phyloP scores from a whole-genome alignment of 1,139 yeast species.

The Nadsonia commutata region DNA sequence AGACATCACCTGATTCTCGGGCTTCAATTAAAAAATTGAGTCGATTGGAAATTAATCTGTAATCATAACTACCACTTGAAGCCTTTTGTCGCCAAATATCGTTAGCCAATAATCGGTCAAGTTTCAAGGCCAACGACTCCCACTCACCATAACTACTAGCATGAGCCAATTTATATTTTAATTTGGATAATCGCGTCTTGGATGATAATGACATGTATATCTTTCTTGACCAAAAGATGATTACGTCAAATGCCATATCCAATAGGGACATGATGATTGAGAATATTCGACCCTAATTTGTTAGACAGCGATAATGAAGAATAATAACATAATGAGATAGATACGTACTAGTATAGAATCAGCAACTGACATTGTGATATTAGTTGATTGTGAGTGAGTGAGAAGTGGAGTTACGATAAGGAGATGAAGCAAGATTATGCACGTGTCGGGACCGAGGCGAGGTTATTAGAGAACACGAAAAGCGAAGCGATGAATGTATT shows the following conservation, averaged over 20 bases:
- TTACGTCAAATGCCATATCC: slow-evolving; percentile 4
- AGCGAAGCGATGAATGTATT: no score
- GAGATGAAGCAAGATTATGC: no score
- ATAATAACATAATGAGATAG: background rate
- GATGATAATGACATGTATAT: slow-evolving; percentile 5
- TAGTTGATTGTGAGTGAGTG: no score
- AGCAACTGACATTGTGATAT: background rate
- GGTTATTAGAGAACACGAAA: no score
- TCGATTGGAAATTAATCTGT: slow-evolving; percentile 63
- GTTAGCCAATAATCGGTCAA: slow-evolving; percentile 23
- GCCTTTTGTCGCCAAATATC: slow-evolving; percentile 56
- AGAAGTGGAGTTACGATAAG: no score
- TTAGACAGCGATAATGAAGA: background rate
- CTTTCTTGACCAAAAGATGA: slow-evolving; percentile 3
- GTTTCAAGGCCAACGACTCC: slow-evolving; percentile 17
- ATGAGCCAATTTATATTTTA: slow-evolving; percentile 4
- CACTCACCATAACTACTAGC: slow-evolving; percentile 4
- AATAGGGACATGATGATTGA: slow-evolving; percentile 3
- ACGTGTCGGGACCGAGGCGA: no score
- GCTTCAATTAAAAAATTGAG: slow-evolving; percentile 50
- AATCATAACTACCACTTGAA: slow-evolving; percentile 71
- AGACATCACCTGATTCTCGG: slow-evolving; percentile 41
- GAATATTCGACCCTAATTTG: background rate
- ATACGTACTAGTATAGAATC: background rate
- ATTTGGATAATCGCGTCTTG: slow-evolving; percentile 3